Evolutionary conservation across 1,284 basidiomycete genomes (phyloP).

Genomic region (Pseudomicrostroma phylloplanum): DNA sequence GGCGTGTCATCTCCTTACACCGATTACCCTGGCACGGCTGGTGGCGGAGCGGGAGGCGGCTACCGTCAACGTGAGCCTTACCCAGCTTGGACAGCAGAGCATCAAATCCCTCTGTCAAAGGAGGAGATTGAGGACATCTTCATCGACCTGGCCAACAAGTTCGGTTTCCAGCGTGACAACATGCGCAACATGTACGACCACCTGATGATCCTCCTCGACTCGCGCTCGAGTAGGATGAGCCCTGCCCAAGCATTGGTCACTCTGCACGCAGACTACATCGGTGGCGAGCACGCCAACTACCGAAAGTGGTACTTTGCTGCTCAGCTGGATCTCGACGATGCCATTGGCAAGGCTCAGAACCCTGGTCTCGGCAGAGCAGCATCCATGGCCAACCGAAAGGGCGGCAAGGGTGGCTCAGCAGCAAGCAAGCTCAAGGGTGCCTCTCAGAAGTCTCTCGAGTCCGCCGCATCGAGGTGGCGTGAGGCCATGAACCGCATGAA

Average conservation of each 20-base stretch:
- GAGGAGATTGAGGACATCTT: constrained; percentile 99
- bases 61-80: constrained; percentile 63
- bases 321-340: constrained; percentile 96
- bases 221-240: constrained; percentile 67
- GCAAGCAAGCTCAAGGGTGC: constrained; percentile 58
- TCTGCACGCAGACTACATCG: constrained; percentile 96
- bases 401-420: constrained; percentile 52
- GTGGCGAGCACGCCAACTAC: constrained; percentile 61
- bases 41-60: constrained; percentile 22
- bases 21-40: constrained; percentile 19
- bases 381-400: constrained; percentile 63
- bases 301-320: constrained; percentile 93
- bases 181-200: constrained; percentile 79
- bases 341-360: constrained; percentile 85
- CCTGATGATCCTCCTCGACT: constrained; percentile 92
- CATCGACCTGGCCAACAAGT: constrained; percentile 95
- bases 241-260: constrained; percentile 85
- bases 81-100: constrained; percentile 85
- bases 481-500: constrained; percentile 99
- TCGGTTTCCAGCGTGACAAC: constrained; percentile 85
- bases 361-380: constrained; percentile 78
- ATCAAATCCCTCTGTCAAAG: constrained; percentile 89
- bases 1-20: constrained; percentile 35
- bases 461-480: constrained; percentile 84
- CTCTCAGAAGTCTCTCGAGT: constrained; percentile 71